Percentiles rank a stretch among this genome's conserved stretches.
phyloP scores from a whole-genome alignment of 1,139 yeast genomes.

The Suhomyces yuchorum region DNA sequence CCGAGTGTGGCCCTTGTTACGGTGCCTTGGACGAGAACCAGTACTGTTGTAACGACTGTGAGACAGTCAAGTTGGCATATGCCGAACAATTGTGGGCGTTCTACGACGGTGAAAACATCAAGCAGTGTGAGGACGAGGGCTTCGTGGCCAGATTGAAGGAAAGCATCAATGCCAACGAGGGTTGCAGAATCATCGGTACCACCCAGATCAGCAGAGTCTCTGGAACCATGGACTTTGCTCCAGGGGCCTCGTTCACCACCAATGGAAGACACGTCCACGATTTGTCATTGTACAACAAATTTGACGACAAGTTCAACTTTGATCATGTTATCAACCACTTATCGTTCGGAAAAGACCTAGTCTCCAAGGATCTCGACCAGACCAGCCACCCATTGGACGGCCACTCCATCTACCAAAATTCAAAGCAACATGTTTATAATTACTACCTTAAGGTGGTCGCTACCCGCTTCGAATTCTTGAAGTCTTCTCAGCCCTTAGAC shows the following conservation, averaged over 20 bases:
- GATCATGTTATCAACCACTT: slow-evolving; percentile 78
- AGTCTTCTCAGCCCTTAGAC: slow-evolving; percentile 53
- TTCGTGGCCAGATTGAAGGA: slow-evolving; percentile 63
- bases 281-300: slow-evolving; percentile 64
- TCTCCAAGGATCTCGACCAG: slow-evolving; percentile 5
- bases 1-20: slow-evolving; percentile 84
- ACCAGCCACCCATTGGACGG: slow-evolving; percentile 73
- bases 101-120: slow-evolving; percentile 80
- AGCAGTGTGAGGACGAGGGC: slow-evolving; percentile 89
- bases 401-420: slow-evolving; percentile 38
- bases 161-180: slow-evolving; percentile 63
- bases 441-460: slow-evolving; percentile 91
- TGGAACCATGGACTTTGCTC: slow-evolving; percentile 94
- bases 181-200: slow-evolving; percentile 82
- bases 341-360: slow-evolving; percentile 73
- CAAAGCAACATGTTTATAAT: slow-evolving; percentile 66
- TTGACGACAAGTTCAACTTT: slow-evolving; percentile 59
- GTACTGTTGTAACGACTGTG: slow-evolving; percentile 85
- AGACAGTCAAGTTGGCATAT: slow-evolving; percentile 77
- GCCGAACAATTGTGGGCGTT: slow-evolving; percentile 83
- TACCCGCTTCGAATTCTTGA: slow-evolving; percentile 75
- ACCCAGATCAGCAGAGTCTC: slow-evolving; percentile 81
- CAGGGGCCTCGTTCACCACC: slow-evolving; percentile 69
- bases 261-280: slow-evolving; percentile 79
- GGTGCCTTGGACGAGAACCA: slow-evolving; percentile 68